Percentiles rank a stretch among this genome's conserved stretches.
Conservation (phyloP, 768 basidiomycete genomes). For the Lactarius hengduanensis region DNA sequence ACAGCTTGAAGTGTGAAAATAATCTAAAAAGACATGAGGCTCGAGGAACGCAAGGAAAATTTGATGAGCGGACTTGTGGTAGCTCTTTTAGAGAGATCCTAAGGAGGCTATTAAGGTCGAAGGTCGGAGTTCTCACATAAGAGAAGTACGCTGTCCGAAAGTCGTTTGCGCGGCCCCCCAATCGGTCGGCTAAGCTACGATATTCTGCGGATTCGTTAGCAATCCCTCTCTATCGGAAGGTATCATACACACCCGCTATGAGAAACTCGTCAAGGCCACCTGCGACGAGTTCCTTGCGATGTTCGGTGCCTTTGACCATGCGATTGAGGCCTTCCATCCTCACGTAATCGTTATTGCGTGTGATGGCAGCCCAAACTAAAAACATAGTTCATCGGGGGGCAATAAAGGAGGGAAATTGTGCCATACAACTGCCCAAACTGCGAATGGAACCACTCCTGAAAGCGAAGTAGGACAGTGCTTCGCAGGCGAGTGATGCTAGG, state of each 20-base stretch:
- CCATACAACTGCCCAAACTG: conserved; percentile 7
- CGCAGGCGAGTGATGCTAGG: conserved; percentile 51
- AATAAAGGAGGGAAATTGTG: background rate
- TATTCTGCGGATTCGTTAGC: conserved; percentile 12
- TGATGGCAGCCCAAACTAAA: conserved; percentile 71
- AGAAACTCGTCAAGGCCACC: conserved; percentile 44
- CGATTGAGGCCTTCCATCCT: conserved; percentile 63
- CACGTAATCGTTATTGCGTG: conserved; percentile 58
- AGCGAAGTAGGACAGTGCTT: conserved; percentile 43
- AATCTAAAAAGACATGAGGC: conserved; percentile 15
- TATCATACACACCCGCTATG: conserved; percentile 38
- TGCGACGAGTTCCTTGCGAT: conserved; percentile 78
- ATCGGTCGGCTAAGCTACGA: conserved; percentile 18
- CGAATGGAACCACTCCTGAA: background rate
- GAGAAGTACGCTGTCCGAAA: conserved; percentile 13
- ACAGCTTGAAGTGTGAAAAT: conserved; percentile 30
- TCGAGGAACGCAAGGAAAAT: background rate
- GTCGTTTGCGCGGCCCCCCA: conserved; percentile 21
- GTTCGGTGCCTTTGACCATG: conserved; percentile 47
- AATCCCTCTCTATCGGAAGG: conserved; percentile 31
- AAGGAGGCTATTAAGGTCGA: conserved; percentile 7
- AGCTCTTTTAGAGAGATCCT: conserved; percentile 16
- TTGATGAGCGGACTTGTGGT: conserved; percentile 22
- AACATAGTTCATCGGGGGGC: too few relatives aligned
- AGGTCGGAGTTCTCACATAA: background rate